phyloP scores from a whole-genome alignment of 2,329 filamentous ascomycete species.

The Trichoderma oligosporum region DNA sequence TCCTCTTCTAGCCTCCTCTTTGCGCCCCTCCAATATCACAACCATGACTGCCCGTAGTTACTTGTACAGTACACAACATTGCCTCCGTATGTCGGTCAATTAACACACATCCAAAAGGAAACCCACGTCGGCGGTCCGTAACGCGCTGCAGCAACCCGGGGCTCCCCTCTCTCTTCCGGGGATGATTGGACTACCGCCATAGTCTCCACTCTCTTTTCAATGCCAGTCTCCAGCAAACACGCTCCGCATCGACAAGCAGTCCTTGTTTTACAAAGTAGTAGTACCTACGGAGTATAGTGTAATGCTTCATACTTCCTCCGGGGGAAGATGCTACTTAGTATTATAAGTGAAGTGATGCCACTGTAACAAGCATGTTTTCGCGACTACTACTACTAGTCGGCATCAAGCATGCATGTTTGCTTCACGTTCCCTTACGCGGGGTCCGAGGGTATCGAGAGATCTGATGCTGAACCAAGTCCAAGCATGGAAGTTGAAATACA shows the following conservation, averaged over 20 bases:
- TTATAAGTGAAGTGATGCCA: no score
- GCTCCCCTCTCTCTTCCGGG: neutral
- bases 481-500: conserved; percentile 6
- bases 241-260: neutral
- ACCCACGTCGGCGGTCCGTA: neutral
- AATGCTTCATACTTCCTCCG: no score
- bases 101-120: neutral
- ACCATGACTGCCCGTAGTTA: no score
- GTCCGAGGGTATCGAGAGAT: neutral
- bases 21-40: neutral
- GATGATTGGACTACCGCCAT: neutral
- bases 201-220: neutral
- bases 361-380: neutral
- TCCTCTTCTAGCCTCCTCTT: neutral
- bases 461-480: neutral
- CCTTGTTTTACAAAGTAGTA: no score
- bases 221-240: neutral
- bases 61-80: neutral
- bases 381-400: no score
- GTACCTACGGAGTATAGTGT: no score
- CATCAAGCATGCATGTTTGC: neutral
- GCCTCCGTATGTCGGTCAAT: neutral
- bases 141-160: neutral
- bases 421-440: neutral
- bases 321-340: no score